A percentile compares a stretch with the other conserved stretches of the same genome.
Evolutionary conservation across 495 filamentous ascomycete species (phyloP).

Genomic region (Penicillium cinerascens): DNA sequence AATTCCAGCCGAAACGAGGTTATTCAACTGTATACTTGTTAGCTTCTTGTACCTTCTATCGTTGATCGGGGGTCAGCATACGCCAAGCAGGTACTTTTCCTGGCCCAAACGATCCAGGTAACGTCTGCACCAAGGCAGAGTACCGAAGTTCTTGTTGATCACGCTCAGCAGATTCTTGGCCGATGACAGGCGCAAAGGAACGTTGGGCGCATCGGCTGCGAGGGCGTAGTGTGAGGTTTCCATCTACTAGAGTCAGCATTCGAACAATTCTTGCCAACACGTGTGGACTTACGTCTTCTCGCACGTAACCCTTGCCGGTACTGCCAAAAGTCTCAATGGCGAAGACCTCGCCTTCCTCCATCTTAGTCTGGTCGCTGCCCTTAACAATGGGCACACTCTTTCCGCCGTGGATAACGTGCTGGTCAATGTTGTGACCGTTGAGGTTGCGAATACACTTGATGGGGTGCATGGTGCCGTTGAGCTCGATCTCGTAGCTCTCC

Average conservation of each 20-base stretch:
- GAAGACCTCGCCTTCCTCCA: slow-evolving; percentile 93
- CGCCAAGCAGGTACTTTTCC: slow-evolving; percentile 82
- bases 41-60: slow-evolving; percentile 6
- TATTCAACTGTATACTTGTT: slow-evolving; percentile 66
- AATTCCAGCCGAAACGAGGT: slow-evolving; percentile 76
- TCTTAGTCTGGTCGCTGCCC: slow-evolving; percentile 72
- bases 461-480: slow-evolving; percentile 69
- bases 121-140: slow-evolving; percentile 78
- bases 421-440: slow-evolving; percentile 84
- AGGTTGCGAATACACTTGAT: slow-evolving; percentile 85
- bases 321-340: slow-evolving; percentile 94
- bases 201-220: slow-evolving; percentile 59
- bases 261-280: neutral
- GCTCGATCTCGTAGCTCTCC: slow-evolving; percentile 64
- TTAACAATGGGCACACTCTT: slow-evolving; percentile 93
- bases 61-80: slow-evolving; percentile 39
- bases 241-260: slow-evolving; percentile 35
- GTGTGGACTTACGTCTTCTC: slow-evolving; percentile 63
- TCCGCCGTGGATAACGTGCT: slow-evolving; percentile 80
- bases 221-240: slow-evolving; percentile 78
- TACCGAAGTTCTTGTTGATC: slow-evolving; percentile 92
- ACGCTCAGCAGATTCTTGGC: slow-evolving; percentile 79
- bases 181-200: slow-evolving; percentile 64
- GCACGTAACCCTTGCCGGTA: slow-evolving; percentile 81
- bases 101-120: slow-evolving; percentile 84